Evolutionary conservation across 106 monocot genomes (phyloP).

Genomic region (Apostasia ramifera): DNA sequence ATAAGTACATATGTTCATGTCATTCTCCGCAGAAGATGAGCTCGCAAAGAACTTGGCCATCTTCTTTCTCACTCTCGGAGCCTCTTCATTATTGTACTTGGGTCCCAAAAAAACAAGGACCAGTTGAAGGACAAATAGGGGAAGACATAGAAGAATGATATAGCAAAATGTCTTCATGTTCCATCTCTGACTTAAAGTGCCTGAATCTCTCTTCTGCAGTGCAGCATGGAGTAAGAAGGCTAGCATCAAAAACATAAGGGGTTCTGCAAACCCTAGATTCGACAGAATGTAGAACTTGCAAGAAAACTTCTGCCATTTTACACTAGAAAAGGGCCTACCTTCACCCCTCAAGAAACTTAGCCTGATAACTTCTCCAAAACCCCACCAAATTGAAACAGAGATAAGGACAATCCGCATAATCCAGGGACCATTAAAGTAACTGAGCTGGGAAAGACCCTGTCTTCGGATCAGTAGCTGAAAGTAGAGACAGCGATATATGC

Average conservation of each 20-base stretch:
- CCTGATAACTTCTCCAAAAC: conserved; percentile 43
- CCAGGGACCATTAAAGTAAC: conserved; percentile 66
- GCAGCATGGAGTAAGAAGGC: conserved; percentile 51
- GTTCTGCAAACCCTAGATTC: conserved; percentile 77
- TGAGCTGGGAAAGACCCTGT: conserved; percentile 26
- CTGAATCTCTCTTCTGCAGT: conserved; percentile 34
- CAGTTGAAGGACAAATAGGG: conserved; percentile 37
- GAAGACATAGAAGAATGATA: conserved; percentile 38
- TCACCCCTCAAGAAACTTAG: conserved; percentile 36
- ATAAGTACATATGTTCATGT: conserved; percentile 49
- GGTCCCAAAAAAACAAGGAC: conserved; percentile 42
- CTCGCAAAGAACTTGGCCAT: conserved; percentile 44
- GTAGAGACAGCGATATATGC: conserved; percentile 38
- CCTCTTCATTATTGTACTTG: conserved; percentile 16
- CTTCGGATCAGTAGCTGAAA: conserved; percentile 41
- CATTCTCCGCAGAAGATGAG: conserved; percentile 10
- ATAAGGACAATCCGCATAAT: conserved; percentile 39
- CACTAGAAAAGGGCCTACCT: conserved; percentile 26
- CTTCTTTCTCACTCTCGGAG: conserved; percentile 26
- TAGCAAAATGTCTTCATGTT: conserved; percentile 31
- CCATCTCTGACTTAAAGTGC: conserved; percentile 50
- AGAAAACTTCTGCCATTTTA: conserved; percentile 30
- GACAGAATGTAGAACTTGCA: conserved; percentile 73
- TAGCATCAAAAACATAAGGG: conserved; percentile 44
- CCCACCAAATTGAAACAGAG: conserved; percentile 50